Evolutionary conservation across 768 basidiomycete genomes (phyloP), one percentile per base, ranked within the genome.

Genomic region (Russula compacta): DNA sequence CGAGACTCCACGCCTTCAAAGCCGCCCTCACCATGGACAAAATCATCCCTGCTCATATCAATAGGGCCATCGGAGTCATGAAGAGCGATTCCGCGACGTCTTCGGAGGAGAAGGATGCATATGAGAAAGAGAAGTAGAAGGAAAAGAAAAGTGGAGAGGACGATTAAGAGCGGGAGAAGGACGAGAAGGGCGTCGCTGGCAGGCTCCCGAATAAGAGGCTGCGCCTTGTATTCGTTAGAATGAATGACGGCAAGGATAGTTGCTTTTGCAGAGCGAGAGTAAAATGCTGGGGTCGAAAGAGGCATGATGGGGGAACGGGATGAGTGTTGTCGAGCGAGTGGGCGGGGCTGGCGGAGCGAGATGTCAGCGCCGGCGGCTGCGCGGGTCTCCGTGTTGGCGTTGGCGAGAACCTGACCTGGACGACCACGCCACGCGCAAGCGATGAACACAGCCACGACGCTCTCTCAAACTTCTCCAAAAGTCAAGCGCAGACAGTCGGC

Each of bases 81-180:
- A 64, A 92, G 81, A 67, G 82, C 74, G 73, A 94, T 94, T 57
- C 86, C 85, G 59, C 89, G 79, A 47, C 90, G 80, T 58, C 81
- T 79, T 62, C 91, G 83, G 67, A 97, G 81, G 64, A 95, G 80
- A 67, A 98, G 80, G 60, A 97, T 83, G 69, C 91, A 93, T 68
- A 95, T 76, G 53, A 98, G 83, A 75, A 98, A 95, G 61, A 95
- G 79, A 52, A 98, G 80, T 65, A 98, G 83, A 56, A 98, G 85
- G 73, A 98, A 89, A 55, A 99, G 82, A 66, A 98, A 89, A 6
- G 92, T 92, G 24, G 91, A 87, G 38, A 98, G 82, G 50, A 98
- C 88, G 75, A 98, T 90, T 70, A 98, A 85, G 56, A 99, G 81
- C 32, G 95, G 95, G 6, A 99, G 82, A 61, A 99, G 84, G 69